A percentile compares a stretch with the other conserved stretches of the same genome.
Conservation (phyloP, 805 yeast species). For the Pichia nakasei region DNA sequence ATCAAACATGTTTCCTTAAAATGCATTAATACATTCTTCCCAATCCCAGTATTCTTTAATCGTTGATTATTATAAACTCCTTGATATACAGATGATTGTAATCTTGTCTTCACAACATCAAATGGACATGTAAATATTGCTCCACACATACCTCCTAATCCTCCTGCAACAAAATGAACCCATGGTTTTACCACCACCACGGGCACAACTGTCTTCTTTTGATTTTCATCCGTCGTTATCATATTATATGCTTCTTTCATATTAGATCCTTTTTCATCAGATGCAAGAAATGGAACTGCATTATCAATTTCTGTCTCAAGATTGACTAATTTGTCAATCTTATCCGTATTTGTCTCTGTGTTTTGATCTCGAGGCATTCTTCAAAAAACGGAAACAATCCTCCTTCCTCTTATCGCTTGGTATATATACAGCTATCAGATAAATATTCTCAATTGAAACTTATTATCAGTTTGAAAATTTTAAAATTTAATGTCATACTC, state of each 20-base stretch:
- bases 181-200: constrained; percentile 34
- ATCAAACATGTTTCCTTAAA: constrained; percentile 76
- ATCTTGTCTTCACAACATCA: constrained; percentile 90
- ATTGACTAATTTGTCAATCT: neutral
- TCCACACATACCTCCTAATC: constrained; percentile 97
- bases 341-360: neutral
- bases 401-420: too few species aligned
- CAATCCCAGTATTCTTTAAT: neutral
- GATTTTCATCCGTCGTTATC: constrained; percentile 17
- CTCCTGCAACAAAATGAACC: constrained; percentile 89
- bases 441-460: too few species aligned
- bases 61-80: constrained; percentile 37
- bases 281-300: constrained; percentile 53
- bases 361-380: neutral
- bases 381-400: too few species aligned
- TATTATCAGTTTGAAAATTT: too few species aligned
- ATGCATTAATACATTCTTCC: constrained; percentile 40
- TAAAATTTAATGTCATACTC: too few species aligned
- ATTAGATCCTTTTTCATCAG: constrained; percentile 64
- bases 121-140: constrained; percentile 90
- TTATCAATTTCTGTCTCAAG: constrained; percentile 23
- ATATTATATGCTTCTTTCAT: constrained; percentile 28
- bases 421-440: too few species aligned
- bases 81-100: constrained; percentile 81
- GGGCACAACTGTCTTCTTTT: neutral